These are phyloP conservation scores for Trypanosoma rangeli DNA, from an alignment of 208 protist genomes.

Conservation along the genomic window DNA sequence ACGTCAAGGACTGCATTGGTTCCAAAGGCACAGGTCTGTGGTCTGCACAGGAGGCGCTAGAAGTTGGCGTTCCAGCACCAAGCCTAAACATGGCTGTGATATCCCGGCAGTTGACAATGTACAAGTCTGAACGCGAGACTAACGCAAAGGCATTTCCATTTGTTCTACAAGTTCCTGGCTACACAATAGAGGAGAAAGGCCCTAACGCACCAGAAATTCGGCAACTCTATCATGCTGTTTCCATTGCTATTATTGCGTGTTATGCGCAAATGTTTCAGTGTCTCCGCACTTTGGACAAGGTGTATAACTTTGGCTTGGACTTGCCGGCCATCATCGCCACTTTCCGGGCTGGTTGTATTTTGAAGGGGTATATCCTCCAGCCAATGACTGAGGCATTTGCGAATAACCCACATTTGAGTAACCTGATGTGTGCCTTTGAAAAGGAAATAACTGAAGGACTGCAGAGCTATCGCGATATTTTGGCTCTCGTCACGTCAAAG, in stretches of 20 bases:
- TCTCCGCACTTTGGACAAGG: slow-evolving; percentile 87
- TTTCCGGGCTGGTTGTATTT: slow-evolving; percentile 91
- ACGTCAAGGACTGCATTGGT: slow-evolving; percentile 95
- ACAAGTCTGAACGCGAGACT: slow-evolving; percentile 90
- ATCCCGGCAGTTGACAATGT: slow-evolving; percentile 91
- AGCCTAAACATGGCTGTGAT: slow-evolving; percentile 94
- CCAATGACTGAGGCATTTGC: slow-evolving; percentile 91
- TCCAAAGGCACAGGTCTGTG: slow-evolving; percentile 98
- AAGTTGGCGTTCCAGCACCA: slow-evolving; percentile 88
- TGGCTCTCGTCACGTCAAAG: slow-evolving; percentile 47
- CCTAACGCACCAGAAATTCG: slow-evolving; percentile 54
- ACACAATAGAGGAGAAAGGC: slow-evolving; percentile 48
- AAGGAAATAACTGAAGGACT: slow-evolving; percentile 78
- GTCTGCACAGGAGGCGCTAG: slow-evolving; percentile 94
- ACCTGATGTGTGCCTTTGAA: slow-evolving; percentile 86
- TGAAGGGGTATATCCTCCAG: slow-evolving; percentile 83
- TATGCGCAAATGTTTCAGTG: slow-evolving; percentile 94
- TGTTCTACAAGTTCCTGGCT: slow-evolving; percentile 34
- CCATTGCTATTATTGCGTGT: slow-evolving; percentile 82
- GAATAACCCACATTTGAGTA: slow-evolving; percentile 80
- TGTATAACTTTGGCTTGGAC: slow-evolving; percentile 86
- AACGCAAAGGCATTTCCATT: slow-evolving; percentile 43
- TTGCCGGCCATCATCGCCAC: slow-evolving; percentile 89
- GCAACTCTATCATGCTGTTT: slow-evolving; percentile 78
- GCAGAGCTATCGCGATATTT: slow-evolving; percentile 62